Conservation (phyloP, 2,329 filamentous ascomycete species). For the Calonectria pauciramosa region DNA sequence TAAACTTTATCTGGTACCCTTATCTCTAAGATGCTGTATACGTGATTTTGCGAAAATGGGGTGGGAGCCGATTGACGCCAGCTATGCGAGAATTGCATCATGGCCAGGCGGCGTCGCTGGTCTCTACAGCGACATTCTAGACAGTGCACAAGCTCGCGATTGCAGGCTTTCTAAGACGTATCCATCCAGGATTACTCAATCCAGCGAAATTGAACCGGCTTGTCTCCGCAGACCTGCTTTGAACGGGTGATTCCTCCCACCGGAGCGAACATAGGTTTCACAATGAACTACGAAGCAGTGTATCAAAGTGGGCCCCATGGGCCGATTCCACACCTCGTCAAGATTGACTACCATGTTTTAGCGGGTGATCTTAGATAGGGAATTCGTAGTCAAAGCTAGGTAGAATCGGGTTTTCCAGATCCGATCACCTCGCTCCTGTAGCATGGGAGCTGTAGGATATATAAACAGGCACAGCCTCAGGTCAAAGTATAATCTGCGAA, state of each 20-base stretch:
- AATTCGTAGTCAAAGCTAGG: neutral
- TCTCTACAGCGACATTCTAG: no score
- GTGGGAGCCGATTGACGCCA: slow-evolving; percentile 28
- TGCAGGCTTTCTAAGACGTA: slow-evolving; percentile 18
- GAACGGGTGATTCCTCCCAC: neutral
- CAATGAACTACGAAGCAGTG: neutral
- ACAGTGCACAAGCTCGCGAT: slow-evolving; percentile 13
- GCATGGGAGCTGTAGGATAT: neutral
- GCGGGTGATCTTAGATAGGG: neutral
- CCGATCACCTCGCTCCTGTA: neutral
- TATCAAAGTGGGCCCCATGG: neutral
- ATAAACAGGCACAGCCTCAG: slow-evolving; percentile 19
- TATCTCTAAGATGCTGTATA: neutral
- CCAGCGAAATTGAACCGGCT: neutral
- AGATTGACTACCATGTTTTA: no score
- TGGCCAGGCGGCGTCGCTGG: neutral
- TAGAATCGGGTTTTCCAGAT: neutral
- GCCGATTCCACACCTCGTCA: neutral
- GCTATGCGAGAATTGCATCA: slow-evolving; percentile 17
- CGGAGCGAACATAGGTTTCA: neutral
- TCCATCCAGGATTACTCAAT: neutral
- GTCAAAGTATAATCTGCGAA: neutral
- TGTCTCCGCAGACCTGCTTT: neutral
- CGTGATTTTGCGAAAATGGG: neutral
- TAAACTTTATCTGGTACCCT: neutral